phyloP scores from a whole-genome alignment of 192 early-diverging fungal genomes.

The Geranomyces variabilis region DNA sequence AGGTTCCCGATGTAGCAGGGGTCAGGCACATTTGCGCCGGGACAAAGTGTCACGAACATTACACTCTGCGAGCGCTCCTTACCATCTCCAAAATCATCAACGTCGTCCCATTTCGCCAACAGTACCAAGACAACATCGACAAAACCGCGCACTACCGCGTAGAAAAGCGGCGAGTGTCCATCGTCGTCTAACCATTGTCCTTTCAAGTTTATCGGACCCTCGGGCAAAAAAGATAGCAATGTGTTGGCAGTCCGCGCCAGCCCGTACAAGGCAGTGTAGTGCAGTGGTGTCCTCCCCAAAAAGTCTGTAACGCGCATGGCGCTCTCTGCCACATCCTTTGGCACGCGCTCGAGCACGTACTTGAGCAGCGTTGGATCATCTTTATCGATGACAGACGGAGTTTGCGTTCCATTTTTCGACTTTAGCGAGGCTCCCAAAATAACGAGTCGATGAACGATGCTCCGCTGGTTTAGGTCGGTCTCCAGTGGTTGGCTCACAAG shows the following conservation, averaged over 20 bases:
- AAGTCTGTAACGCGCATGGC: conserved; percentile 50
- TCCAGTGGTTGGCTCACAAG: conserved; percentile 10
- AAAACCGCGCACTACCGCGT: conserved; percentile 52
- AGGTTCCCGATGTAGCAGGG: too few species aligned
- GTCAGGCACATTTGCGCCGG: too few species aligned
- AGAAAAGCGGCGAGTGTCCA: conserved; percentile 67
- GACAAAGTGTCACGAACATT: too few species aligned
- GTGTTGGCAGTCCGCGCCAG: conserved; percentile 47
- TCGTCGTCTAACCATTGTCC: conserved; percentile 66
- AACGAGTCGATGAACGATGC: conserved; percentile 57
- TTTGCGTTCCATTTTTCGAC: not conserved
- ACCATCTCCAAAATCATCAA: conserved; percentile 27
- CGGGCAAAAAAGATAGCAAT: conserved; percentile 51
- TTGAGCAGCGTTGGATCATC: conserved; percentile 46
- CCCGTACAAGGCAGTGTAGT: conserved; percentile 64
- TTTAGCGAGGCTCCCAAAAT: conserved; percentile 50
- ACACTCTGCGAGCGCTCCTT: not conserved
- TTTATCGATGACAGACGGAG: conserved; percentile 10
- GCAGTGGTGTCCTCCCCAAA: conserved; percentile 62
- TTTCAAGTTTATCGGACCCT: conserved; percentile 39
- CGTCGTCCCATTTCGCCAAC: conserved; percentile 15
- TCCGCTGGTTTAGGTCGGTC: conserved; percentile 64
- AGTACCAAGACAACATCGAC: conserved; percentile 28
- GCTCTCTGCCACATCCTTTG: conserved; percentile 32
- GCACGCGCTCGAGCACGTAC: conserved; percentile 43